phyloP scores from a whole-genome alignment of 108 stramenopile species.

The Cylindrotheca fusiformis region DNA sequence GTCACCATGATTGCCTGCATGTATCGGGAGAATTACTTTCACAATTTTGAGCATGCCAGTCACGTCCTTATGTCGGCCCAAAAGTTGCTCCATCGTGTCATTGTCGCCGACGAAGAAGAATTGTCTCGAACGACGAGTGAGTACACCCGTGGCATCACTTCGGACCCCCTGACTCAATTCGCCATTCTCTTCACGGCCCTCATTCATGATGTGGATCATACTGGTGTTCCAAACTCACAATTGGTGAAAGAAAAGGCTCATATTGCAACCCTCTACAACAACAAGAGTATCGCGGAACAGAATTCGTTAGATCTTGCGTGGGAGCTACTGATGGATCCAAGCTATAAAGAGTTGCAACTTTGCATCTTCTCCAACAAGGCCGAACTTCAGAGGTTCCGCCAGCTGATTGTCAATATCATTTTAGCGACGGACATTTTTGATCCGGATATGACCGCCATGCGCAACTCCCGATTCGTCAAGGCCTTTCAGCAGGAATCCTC shows the following conservation, averaged over 20 bases:
- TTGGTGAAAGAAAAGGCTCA: conserved; percentile 54
- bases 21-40: conserved; percentile 59
- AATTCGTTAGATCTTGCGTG: conserved; percentile 59
- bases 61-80: conserved; percentile 41
- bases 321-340: conserved; percentile 38
- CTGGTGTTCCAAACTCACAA: conserved; percentile 52
- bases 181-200: conserved; percentile 39
- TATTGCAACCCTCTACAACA: conserved; percentile 33
- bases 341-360: conserved; percentile 36
- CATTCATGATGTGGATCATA: conserved; percentile 52
- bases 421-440: conserved; percentile 64
- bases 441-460: conserved; percentile 35
- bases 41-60: conserved; percentile 62
- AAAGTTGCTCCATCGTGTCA: conserved; percentile 43
- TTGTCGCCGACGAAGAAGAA: conserved; percentile 13
- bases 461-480: conserved; percentile 26
- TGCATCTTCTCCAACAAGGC: conserved; percentile 45
- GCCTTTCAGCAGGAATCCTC: conserved; percentile 14
- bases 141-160: conserved; percentile 33
- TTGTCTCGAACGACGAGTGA: conserved; percentile 14
- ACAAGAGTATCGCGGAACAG: conserved; percentile 49
- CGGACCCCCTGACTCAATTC: conserved; percentile 35
- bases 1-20: conserved; percentile 55
- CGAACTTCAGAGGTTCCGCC: conserved; percentile 26
- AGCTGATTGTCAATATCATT: conserved; percentile 34